Evolutionary conservation across 352 stramenopile species (phyloP).

Genomic region (Pythium rhizo-oryzae): DNA sequence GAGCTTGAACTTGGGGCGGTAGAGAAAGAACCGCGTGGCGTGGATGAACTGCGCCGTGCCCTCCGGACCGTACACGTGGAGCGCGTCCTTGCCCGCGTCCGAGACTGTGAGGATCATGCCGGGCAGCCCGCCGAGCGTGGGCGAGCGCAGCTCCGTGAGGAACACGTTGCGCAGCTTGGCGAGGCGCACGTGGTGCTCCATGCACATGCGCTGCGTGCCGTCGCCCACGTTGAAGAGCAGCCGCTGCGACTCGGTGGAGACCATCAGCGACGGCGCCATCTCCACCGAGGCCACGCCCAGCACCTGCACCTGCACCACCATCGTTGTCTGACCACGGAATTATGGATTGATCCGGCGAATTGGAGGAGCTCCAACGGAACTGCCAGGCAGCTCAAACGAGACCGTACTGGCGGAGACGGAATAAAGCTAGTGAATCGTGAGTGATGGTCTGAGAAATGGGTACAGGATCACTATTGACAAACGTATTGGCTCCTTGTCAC

Average conservation of each 20-base stretch:
- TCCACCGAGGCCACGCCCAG: constrained; percentile 75
- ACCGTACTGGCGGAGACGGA: no score
- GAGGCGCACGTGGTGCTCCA: constrained; percentile 91
- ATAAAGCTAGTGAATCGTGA: no score
- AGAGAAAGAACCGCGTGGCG: constrained; percentile 87
- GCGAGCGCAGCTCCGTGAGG: constrained; percentile 76
- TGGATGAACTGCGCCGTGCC: constrained; percentile 69
- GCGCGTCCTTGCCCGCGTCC: constrained; percentile 77
- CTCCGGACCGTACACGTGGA: constrained; percentile 73
- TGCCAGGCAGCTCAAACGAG: no score
- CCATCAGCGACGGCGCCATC: constrained; percentile 71
- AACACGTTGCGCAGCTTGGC: constrained; percentile 85
- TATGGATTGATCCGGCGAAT: background rate
- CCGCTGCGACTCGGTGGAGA: constrained; percentile 59
- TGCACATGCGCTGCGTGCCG: constrained; percentile 89
- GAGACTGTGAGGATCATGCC: constrained; percentile 91
- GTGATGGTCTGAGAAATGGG: no score
- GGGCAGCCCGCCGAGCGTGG: constrained; percentile 84
- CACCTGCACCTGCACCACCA: constrained; percentile 81
- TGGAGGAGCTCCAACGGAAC: background rate
- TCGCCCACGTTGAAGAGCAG: constrained; percentile 92
- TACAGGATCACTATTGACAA: no score
- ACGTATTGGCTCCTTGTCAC: no score
- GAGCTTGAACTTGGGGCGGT: constrained; percentile 62
- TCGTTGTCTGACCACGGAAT: no score